Evolutionary conservation across 1,284 basidiomycete genomes (phyloP), one percentile per base, ranked within the genome.

Genomic region (Irpex sp.): DNA sequence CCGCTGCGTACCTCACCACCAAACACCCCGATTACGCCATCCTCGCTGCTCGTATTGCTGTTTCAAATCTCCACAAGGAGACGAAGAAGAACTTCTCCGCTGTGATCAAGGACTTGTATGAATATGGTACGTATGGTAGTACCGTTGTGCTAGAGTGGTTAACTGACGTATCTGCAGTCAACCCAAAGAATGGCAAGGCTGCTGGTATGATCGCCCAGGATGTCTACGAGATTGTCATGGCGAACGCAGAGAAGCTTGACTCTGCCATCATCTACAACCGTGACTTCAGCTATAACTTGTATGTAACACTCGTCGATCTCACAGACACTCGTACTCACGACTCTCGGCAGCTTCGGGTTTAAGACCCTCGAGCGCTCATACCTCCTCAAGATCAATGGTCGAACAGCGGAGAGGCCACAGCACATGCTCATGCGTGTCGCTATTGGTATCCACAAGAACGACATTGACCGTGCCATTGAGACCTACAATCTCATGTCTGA

Each of bases 371-470:
- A 99, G 78, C 91, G 97, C 45, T 98, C 96, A 4, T 99, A 99
- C 77, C 85, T 99, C 7, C 88, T 99, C 56, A 89, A 94, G 63
- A 90, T 98, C 77, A 87, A 98, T 73, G 94, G 94, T 61, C 93
- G 93, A 69, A 93, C 97, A 56, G 96, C 95, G 56, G 97, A 99
- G 77, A 88, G 97, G 58, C 97, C 97, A 37, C 96, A 99, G 73
- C 97, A 99, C 77, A 94, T 99, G 88, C 90, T 99, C 72, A 99
- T 99, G 97, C 95, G 96, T 77, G 97, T 99, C 59, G 93, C 96
- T 55, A 93, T 99, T 57, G 97, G 96, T 62, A 97, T 99, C 66
- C 96, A 99, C 74, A 96, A 96, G 10, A 72, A 79, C 28, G 92
- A 98, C 75, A 85, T 98, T 64, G 94, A 97, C 33, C 88, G 88